These are phyloP conservation scores for Suillus lakei DNA, from an alignment of 768 basidiomycete genomes.

Conservation along the genomic window DNA sequence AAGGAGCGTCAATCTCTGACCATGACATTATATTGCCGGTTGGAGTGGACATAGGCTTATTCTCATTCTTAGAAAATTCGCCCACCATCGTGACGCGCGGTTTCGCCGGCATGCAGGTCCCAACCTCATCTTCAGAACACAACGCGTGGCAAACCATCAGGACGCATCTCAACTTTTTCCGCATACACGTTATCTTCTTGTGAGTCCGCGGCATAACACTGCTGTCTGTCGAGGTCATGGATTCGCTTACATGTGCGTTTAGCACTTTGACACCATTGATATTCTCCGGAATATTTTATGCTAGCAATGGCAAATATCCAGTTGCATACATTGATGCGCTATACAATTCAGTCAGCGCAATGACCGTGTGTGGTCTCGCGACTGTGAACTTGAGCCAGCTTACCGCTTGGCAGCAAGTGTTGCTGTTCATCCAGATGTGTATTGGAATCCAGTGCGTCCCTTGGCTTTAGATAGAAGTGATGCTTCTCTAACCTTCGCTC, in stretches of 20 bases:
- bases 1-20: neutral
- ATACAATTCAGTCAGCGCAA: slow-evolving; percentile 77
- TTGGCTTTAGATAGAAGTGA: slow-evolving; percentile 2
- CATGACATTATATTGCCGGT: neutral
- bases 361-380: slow-evolving; percentile 79
- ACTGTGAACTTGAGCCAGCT: slow-evolving; percentile 71
- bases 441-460: slow-evolving; percentile 68
- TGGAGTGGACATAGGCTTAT: neutral
- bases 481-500: neutral
- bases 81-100: neutral
- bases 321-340: slow-evolving; percentile 79
- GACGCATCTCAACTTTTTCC: slow-evolving; percentile 68
- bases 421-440: slow-evolving; percentile 81
- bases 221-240: neutral
- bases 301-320: slow-evolving; percentile 72
- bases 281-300: slow-evolving; percentile 81
- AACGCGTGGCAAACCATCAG: slow-evolving; percentile 33
- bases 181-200: slow-evolving; percentile 67
- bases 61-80: neutral
- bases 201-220: slow-evolving; percentile 34
- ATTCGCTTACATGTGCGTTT: slow-evolving; percentile 17
- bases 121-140: slow-evolving; percentile 3
- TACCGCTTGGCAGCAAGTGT: slow-evolving; percentile 70
- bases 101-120: slow-evolving; percentile 1
- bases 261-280: slow-evolving; percentile 82